Evolutionary conservation across 78 protist species (phyloP), one percentile per base, ranked within the genome.

Genomic region (Thecamonas trahens): DNA sequence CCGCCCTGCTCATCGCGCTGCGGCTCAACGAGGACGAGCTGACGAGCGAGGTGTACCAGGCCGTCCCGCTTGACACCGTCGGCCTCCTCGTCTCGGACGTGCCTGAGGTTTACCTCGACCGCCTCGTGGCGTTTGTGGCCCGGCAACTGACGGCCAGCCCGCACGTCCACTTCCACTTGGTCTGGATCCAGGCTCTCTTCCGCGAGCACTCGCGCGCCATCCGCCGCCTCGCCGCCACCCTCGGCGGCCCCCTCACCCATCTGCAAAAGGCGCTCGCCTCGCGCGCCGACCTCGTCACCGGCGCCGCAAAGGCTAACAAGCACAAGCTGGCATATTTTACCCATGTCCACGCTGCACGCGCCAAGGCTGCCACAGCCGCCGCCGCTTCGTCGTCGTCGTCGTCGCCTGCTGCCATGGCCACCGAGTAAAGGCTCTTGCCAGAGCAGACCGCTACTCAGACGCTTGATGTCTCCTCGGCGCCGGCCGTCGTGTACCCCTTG

Each of bases 1-100:
- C 38, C 32, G 85, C 95, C 8, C 50, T 90, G 63, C 28, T 83
- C 44, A 74, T 90, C 91, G 72, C 87, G 67, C 58, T 90, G 29
- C 74, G 90, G 31, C 75, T 90, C 61, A 81, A 85, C 74, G 92
- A 87, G 65, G 66, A 67, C 26, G 24, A 14, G 17, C 6, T 83
- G 7, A 45, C 78, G 28, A 70, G 74, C 49, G 71, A 40, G 35
- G 85, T 77, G 26, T 74, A 53, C 38, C 80, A 69, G 66, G 29
- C 52, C 63, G 31, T 35, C 54, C 95, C 94, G 29, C 59, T 29
- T 24, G 22, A 54, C 26, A 55, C 68, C 14, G 61, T 87, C 28
- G 69, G n/a, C 50, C 60, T 68, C 4, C 77, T 83, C 37, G 83
- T 68, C 26, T 75, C 53, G 40, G 78, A 67, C 55, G 61, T 83